Conservation (phyloP, 768 basidiomycete genomes). For the Hericium erinaceus region DNA sequence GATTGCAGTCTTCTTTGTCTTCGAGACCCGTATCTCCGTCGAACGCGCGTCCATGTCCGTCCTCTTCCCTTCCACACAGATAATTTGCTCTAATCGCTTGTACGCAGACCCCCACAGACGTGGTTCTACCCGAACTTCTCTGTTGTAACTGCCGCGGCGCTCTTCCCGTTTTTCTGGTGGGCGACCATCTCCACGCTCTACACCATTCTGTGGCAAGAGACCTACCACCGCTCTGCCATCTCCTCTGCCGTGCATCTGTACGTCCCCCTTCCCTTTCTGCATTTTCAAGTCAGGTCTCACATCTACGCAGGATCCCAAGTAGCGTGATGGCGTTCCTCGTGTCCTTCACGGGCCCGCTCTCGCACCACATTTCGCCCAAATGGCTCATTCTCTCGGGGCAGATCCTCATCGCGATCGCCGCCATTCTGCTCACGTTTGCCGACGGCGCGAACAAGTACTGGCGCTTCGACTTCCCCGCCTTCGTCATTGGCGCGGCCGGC, state of each 20-base stretch:
- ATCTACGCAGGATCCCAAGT: neutral
- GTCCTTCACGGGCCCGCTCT: conserved; percentile 28
- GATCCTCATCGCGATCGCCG: conserved; percentile 27
- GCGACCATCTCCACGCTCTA: conserved; percentile 25
- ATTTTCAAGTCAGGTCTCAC: neutral
- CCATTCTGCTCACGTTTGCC: conserved; percentile 32
- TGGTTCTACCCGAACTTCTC: conserved; percentile 33
- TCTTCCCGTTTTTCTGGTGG: conserved; percentile 33
- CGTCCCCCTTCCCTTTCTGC: conserved; percentile 2
- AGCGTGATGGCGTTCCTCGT: conserved; percentile 31
- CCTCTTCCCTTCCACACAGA: neutral
- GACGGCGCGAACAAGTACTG: conserved; percentile 35
- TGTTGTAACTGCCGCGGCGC: conserved; percentile 26
- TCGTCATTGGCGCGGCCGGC: conserved; percentile 38
- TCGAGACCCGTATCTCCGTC: conserved; percentile 27
- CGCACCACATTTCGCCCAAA: conserved; percentile 29
- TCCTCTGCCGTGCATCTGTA: conserved; percentile 31
- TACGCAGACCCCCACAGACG: conserved; percentile 22
- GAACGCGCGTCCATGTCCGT: conserved; percentile 25
- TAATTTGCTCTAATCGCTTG: neutral
- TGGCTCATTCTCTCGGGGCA: conserved; percentile 37
- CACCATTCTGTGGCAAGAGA: conserved; percentile 26
- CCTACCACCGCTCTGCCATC: conserved; percentile 27
- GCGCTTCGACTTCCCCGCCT: conserved; percentile 39
- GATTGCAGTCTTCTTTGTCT: conserved; percentile 32